Evolutionary conservation across 257 asterid genomes (phyloP).

Genomic region (Craterostigma plantagineum): DNA sequence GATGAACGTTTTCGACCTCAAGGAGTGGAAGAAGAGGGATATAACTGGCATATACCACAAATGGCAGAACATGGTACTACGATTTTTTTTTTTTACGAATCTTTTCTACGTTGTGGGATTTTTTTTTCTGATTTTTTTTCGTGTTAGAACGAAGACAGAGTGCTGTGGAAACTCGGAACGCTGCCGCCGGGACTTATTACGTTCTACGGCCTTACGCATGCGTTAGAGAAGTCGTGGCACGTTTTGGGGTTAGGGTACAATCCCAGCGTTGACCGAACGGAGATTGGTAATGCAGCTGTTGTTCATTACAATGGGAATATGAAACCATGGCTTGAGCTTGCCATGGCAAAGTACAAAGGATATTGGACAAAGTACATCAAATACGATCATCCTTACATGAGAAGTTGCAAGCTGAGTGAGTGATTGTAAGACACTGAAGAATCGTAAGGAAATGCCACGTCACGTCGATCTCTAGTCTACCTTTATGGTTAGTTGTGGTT

Average conservation of each 20-base stretch:
- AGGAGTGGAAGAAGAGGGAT: slow-evolving; percentile 87
- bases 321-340: slow-evolving; percentile 97
- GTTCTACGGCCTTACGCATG: slow-evolving; percentile 81
- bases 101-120: not conserved
- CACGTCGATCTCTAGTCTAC: no score
- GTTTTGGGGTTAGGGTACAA: slow-evolving; percentile 91
- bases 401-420: slow-evolving; percentile 60
- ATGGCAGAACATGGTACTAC: slow-evolving; percentile 99
- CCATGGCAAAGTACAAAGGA: slow-evolving; percentile 71
- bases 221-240: slow-evolving; percentile 90
- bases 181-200: slow-evolving; percentile 89
- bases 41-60: slow-evolving; percentile 93
- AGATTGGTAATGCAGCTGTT: slow-evolving; percentile 85
- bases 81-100: no score
- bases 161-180: slow-evolving; percentile 94
- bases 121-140: not conserved
- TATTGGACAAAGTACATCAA: slow-evolving; percentile 77
- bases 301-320: slow-evolving; percentile 89
- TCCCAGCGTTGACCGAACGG: slow-evolving; percentile 63
- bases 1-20: slow-evolving; percentile 83
- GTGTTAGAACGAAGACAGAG: slow-evolving; percentile 76
- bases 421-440: no score
- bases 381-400: slow-evolving; percentile 60
- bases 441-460: no score
- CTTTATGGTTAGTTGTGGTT: no score